Conservation (phyloP, 441 rosid species). For the Brassica balearica region DNA sequence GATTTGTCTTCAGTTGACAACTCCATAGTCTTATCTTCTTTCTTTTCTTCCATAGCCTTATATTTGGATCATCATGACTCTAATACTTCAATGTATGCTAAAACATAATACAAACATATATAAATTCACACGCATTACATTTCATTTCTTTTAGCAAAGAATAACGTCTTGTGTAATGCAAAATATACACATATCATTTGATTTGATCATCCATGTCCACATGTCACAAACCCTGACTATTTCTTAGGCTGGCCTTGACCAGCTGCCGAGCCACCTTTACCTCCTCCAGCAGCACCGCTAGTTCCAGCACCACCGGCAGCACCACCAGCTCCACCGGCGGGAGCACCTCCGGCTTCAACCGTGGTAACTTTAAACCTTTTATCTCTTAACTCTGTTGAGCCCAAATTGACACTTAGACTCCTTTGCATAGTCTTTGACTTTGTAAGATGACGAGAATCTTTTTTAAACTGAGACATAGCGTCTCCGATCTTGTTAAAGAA, state of each 20-base stretch:
- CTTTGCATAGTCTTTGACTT: conserved; percentile 40
- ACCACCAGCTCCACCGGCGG: conserved; percentile 18
- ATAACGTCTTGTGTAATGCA: conserved; percentile 19
- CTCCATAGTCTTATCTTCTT: conserved; percentile 14
- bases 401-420: conserved; percentile 31
- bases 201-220: conserved; percentile 32
- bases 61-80: conserved; percentile 18
- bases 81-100: conserved; percentile 15
- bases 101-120: conserved; percentile 12
- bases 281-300: conserved; percentile 30
- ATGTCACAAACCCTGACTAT: conserved; percentile 34
- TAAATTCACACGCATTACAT: conserved; percentile 16
- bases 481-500: conserved; percentile 43
- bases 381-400: conserved; percentile 21
- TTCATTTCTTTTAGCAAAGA: conserved; percentile 8
- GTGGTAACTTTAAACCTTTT: conserved; percentile 42
- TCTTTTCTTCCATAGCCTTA: conserved; percentile 18
- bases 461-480: conserved; percentile 37
- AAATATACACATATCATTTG: not conserved
- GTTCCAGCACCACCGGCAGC: conserved; percentile 20
- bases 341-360: conserved; percentile 34
- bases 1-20: conserved; percentile 27
- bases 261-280: conserved; percentile 37
- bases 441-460: conserved; percentile 31
- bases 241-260: conserved; percentile 45